Evolutionary conservation across 2,329 filamentous ascomycete species (phyloP).

Genomic region (Alternaria alternata): DNA sequence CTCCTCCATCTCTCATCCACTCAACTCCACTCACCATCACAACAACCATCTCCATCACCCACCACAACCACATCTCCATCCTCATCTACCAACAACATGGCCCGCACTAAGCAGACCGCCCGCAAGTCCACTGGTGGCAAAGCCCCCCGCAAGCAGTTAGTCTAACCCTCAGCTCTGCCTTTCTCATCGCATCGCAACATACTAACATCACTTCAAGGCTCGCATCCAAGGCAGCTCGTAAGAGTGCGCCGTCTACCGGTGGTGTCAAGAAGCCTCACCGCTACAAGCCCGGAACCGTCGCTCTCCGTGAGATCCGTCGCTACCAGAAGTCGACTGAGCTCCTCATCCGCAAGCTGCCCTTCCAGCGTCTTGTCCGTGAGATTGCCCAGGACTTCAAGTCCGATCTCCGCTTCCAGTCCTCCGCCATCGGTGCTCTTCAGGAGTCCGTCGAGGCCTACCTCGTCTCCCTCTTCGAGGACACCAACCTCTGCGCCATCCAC

Average conservation of each 20-base stretch:
- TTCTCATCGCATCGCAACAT: not conserved
- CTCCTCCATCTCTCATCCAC: constrained; percentile 47
- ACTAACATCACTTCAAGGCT: constrained; percentile 58
- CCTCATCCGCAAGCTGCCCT: constrained; percentile 80
- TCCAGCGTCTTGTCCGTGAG: constrained; percentile 80
- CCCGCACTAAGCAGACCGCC: constrained; percentile 65
- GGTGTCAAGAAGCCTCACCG: constrained; percentile 66
- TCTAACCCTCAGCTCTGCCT: not conserved
- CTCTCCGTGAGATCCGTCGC: constrained; percentile 87
- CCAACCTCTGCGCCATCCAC: constrained; percentile 95
- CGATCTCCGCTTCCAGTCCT: constrained; percentile 93
- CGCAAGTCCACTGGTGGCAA: constrained; percentile 72
- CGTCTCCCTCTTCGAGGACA: constrained; percentile 95
- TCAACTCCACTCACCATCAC: constrained; percentile 41
- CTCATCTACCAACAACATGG: constrained; percentile 53
- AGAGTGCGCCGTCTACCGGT: constrained; percentile 77
- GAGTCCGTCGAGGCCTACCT: constrained; percentile 97
- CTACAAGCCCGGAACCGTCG: constrained; percentile 72
- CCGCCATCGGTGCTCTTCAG: constrained; percentile 90
- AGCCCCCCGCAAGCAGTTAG: constrained; percentile 78
- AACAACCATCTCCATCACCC: constrained; percentile 30
- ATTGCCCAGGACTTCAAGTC: constrained; percentile 71
- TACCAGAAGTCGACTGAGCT: constrained; percentile 92
- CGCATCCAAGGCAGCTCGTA: constrained; percentile 98
- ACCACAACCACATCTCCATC: constrained; percentile 25